These are phyloP conservation scores for Lactarius psammicola DNA, from an alignment of 768 basidiomycete genomes.

Conservation along the genomic window DNA sequence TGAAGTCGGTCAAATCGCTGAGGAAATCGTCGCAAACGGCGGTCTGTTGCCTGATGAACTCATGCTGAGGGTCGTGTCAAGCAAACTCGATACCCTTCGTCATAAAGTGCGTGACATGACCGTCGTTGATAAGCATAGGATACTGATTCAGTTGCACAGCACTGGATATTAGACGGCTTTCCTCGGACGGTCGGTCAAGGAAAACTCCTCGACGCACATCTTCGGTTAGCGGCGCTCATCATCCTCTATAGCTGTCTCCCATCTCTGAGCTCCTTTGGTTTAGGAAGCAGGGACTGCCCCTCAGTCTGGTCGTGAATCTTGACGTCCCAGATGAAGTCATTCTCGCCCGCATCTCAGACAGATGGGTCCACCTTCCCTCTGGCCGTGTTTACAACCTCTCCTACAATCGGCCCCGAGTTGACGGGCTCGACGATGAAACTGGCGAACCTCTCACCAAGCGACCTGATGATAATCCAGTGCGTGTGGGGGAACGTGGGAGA, in stretches of 20 bases:
- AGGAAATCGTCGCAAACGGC: slow-evolving; percentile 76
- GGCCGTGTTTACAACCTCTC: slow-evolving; percentile 89
- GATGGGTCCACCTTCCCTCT: slow-evolving; percentile 85
- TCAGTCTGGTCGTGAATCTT: slow-evolving; percentile 82
- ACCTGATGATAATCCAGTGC: slow-evolving; percentile 85
- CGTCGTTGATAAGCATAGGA: not conserved
- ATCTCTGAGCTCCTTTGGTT: not conserved
- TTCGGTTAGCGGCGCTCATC: slow-evolving; percentile 49
- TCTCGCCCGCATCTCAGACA: slow-evolving; percentile 81
- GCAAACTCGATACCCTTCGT: slow-evolving; percentile 62
- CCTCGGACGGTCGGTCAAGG: slow-evolving; percentile 88
- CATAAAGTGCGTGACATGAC: slow-evolving; percentile 52
- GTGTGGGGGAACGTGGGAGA: slow-evolving; percentile 33
- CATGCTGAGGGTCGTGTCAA: slow-evolving; percentile 73
- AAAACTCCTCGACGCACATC: slow-evolving; percentile 69
- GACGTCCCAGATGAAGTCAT: slow-evolving; percentile 89
- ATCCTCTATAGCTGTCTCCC: not conserved
- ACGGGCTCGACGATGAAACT: slow-evolving; percentile 81
- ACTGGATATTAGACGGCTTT: slow-evolving; percentile 93
- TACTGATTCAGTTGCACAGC: slow-evolving; percentile 42
- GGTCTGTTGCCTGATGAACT: slow-evolving; percentile 76
- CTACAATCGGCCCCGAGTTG: slow-evolving; percentile 79
- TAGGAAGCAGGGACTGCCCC: slow-evolving; percentile 60
- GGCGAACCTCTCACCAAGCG: slow-evolving; percentile 86
- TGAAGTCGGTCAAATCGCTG: slow-evolving; percentile 68